Evolutionary conservation across 1,284 basidiomycete genomes (phyloP), one percentile per base, ranked within the genome.

Genomic region (Heterobasidion parviporum): DNA sequence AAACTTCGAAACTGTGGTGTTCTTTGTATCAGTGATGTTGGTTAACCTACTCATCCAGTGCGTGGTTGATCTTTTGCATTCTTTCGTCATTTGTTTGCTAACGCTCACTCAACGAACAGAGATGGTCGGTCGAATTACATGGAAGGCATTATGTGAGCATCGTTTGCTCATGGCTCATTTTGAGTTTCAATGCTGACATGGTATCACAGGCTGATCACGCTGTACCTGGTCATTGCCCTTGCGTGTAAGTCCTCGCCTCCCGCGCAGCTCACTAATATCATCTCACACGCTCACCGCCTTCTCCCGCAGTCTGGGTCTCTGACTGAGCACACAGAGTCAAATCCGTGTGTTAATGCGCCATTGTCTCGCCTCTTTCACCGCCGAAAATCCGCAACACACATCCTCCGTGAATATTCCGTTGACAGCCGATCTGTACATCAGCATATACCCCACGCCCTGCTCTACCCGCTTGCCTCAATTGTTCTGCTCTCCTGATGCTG

Each of bases 61-160:
- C 56, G 85, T 78, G 2, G 9, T 36, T 33, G 12, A 8, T 10
- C 36, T 41, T n/a, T 41, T 8, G 38, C 38, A 3, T 41, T 52
- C 18, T 38, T 35, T 26, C 8, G 9, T 8, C 6, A 6, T n/a
- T 20, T 16, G 18, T 18, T 26, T 50, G n/a, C 12, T 57, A 9
- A 33, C 12, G 26, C 26, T 26, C 26, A 26, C 4, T 6, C 8
- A 18, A n/a, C 8, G 12, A 63, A 9, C 60, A 85, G 82, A 70
- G 88, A 91, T 63, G 89, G 89, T 53, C 89, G 87, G 64, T 86
- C 85, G 20, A 92, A 94, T 65, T 93, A 91, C 66, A 88, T 94
- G 85, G 91, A 94, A 72, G 92, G 91, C 44, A 68, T 91, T 33
- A 87, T 92, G 85, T 72, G 79, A 50, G 74, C 87, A 46, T 74